These are phyloP conservation scores for Aspergillus felis DNA, from an alignment of 2,329 filamentous ascomycete species.

Conservation along the genomic window DNA sequence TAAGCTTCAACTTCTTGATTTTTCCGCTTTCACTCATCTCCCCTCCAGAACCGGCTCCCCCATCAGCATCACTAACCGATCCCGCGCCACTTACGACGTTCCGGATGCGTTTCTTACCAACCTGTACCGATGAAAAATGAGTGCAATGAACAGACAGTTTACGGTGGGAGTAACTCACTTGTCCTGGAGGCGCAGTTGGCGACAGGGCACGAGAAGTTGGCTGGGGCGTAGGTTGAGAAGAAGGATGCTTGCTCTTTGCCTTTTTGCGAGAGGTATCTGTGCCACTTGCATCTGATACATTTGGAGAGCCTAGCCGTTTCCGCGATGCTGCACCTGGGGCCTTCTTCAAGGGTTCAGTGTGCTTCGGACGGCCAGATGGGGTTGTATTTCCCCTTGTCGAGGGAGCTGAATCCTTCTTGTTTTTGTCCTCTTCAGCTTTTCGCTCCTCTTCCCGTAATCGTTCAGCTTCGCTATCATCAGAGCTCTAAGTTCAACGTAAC, in stretches of 20 bases:
- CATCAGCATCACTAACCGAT: conserved; percentile 55
- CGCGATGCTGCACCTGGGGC: conserved; percentile 54
- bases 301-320: conserved; percentile 82
- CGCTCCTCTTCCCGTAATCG: conserved; percentile 57
- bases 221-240: conserved; percentile 30
- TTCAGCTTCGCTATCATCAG: conserved; percentile 63
- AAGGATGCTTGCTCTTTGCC: conserved; percentile 62
- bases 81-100: conserved; percentile 34
- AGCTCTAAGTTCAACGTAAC: conserved; percentile 41
- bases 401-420: conserved; percentile 50
- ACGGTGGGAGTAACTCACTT: conserved; percentile 21
- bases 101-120: conserved; percentile 50
- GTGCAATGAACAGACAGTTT: background rate
- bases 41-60: conserved; percentile 46
- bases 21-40: conserved; percentile 45
- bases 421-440: conserved; percentile 56
- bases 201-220: conserved; percentile 55
- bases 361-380: conserved; percentile 57
- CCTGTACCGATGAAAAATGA: conserved; percentile 25
- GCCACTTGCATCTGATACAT: conserved; percentile 84
- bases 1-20: conserved; percentile 48
- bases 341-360: conserved; percentile 50
- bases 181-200: conserved; percentile 59
- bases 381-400: conserved; percentile 69
- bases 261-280: conserved; percentile 85